Percentiles rank a stretch among this genome's conserved stretches.
phyloP scores from a whole-genome alignment of 441 rosid genomes.

The Brassica balearica region DNA sequence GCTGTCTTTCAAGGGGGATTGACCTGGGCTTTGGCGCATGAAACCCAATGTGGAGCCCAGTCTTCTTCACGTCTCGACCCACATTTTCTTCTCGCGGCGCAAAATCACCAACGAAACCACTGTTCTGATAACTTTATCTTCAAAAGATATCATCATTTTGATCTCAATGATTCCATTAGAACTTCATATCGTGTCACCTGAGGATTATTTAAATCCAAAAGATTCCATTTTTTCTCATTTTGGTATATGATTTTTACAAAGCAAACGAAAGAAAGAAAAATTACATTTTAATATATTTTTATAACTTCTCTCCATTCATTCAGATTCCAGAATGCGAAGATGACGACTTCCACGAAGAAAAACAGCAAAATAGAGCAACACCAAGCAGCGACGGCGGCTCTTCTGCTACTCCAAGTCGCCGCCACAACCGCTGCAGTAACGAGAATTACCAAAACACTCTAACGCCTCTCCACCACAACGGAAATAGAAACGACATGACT shows the following conservation, averaged over 20 bases:
- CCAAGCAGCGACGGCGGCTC: constrained; percentile 45
- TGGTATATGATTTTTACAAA: neutral
- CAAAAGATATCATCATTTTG: constrained; percentile 32
- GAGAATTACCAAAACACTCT: constrained; percentile 47
- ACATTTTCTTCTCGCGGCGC: too few species aligned
- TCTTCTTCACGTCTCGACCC: too few species aligned
- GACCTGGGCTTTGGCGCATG: too few species aligned
- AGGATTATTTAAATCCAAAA: neutral
- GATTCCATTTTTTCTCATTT: neutral
- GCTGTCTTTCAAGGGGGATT: too few species aligned
- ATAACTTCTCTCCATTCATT: constrained; percentile 17
- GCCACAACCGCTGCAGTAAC: constrained; percentile 47
- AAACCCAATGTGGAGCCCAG: too few species aligned
- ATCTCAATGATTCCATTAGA: constrained; percentile 26
- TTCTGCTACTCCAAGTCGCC: constrained; percentile 40
- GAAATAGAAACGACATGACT: constrained; percentile 25
- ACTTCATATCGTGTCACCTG: constrained; percentile 11
- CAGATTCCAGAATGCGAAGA: constrained; percentile 89
- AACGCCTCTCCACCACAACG: constrained; percentile 68
- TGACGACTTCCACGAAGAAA: constrained; percentile 46
- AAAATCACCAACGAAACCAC: neutral
- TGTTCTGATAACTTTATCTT: constrained; percentile 9
- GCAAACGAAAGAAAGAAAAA: neutral
- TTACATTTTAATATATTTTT: neutral
- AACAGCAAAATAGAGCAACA: constrained; percentile 45